A percentile compares a stretch with the other conserved stretches of the same genome.
These are phyloP conservation scores for Debaryomycetaceae sp. DNA, from an alignment of 1,139 yeast genomes.

Conservation along the genomic window DNA sequence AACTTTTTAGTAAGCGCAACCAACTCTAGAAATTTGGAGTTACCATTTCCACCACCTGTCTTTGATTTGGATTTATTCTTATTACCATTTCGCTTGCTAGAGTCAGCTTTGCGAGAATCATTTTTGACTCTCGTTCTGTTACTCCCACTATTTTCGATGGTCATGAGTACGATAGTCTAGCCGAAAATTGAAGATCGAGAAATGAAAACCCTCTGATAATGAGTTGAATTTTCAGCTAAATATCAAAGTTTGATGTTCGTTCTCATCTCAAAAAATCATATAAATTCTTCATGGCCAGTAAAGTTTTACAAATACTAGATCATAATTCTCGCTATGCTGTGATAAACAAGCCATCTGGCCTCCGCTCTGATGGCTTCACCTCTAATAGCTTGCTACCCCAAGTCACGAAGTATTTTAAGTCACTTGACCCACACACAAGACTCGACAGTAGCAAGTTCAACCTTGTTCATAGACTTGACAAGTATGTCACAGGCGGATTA, in stretches of 20 bases:
- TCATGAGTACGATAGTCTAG: neutral
- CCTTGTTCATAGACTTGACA: constrained; percentile 20
- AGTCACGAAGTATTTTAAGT: constrained; percentile 11
- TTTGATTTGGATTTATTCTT: neutral
- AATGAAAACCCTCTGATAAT: too few relatives aligned
- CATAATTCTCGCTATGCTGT: constrained; percentile 16
- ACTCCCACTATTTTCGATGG: neutral
- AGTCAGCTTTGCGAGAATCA: neutral
- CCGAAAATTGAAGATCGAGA: too few relatives aligned
- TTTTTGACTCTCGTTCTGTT: neutral
- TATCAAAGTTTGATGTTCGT: neutral
- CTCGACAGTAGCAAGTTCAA: constrained; percentile 12
- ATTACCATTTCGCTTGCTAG: neutral
- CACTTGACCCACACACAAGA: constrained; percentile 8
- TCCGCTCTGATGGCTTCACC: constrained; percentile 14
- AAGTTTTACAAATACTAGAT: constrained; percentile 10
- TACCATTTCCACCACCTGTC: constrained; percentile 6
- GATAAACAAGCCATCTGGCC: constrained; percentile 21
- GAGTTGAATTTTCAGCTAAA: neutral
- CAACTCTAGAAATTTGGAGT: constrained; percentile 9
- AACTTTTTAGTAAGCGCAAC: constrained; percentile 24
- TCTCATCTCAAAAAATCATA: neutral
- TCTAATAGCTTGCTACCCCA: constrained; percentile 13
- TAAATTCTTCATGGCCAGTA: neutral
- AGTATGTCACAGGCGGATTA: constrained; percentile 24